Evolutionary conservation across 495 filamentous ascomycete genomes (phyloP).

Genomic region (Penicillium riverlandense): DNA sequence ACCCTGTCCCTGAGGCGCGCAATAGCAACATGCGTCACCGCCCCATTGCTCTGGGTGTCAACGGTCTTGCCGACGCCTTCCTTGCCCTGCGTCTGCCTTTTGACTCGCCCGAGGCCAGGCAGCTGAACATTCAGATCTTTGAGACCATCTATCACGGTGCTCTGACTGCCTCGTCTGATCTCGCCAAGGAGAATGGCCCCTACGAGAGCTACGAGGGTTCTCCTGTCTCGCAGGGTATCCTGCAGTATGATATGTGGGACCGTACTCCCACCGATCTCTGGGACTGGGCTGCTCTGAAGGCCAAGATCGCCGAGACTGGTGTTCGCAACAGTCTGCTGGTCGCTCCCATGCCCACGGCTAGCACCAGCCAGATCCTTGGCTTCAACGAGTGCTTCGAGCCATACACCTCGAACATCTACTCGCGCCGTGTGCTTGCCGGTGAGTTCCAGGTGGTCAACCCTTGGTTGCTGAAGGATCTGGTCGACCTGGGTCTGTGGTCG

Average conservation of each 20-base stretch:
- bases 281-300: slow-evolving; percentile 91
- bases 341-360: slow-evolving; percentile 96
- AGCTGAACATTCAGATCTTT: slow-evolving; percentile 97
- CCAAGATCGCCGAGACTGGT: slow-evolving; percentile 81
- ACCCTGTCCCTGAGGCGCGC: slow-evolving; percentile 87
- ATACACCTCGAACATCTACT: slow-evolving; percentile 99
- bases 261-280: slow-evolving; percentile 87
- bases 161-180: slow-evolving; percentile 76
- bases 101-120: slow-evolving; percentile 85
- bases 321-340: slow-evolving; percentile 91
- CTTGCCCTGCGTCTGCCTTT: slow-evolving; percentile 94
- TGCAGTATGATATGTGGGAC: slow-evolving; percentile 99
- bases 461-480: slow-evolving; percentile 95
- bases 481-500: slow-evolving; percentile 96
- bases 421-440: slow-evolving; percentile 91
- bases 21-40: slow-evolving; percentile 93
- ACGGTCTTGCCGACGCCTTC: slow-evolving; percentile 98
- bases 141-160: slow-evolving; percentile 99
- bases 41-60: slow-evolving; percentile 92
- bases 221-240: slow-evolving; percentile 87
- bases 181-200: slow-evolving; percentile 73
- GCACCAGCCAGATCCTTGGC: slow-evolving; percentile 91
- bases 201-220: slow-evolving; percentile 91
- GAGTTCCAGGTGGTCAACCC: slow-evolving; percentile 99
- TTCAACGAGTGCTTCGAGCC: slow-evolving; percentile 99